Conservation (phyloP, 2,329 filamentous ascomycete species). For the Cordyceps tenuipes region DNA sequence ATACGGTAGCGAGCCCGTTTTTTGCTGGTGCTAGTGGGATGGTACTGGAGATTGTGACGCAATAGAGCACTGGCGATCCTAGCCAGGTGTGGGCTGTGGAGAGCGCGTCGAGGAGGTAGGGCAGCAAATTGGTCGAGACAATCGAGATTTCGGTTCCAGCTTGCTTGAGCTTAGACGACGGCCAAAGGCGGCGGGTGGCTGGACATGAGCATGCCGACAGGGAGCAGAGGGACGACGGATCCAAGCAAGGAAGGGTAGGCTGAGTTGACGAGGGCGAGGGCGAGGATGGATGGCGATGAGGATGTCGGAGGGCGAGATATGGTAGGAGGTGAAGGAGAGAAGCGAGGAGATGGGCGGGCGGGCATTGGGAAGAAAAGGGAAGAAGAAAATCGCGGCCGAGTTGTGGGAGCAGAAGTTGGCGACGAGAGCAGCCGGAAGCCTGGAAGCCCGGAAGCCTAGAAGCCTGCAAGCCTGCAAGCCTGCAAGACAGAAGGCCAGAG, state of each 20-base stretch:
- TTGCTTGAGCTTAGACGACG: background rate
- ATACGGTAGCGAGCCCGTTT: slow-evolving; percentile 5
- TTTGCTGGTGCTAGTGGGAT: slow-evolving; percentile 1
- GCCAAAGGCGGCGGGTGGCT: background rate
- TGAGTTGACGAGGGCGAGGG: background rate
- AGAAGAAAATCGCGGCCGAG: background rate
- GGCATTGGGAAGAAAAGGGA: background rate
- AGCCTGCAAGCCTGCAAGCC: too few species aligned
- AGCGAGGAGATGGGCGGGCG: background rate
- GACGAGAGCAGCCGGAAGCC: background rate
- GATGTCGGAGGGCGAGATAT: background rate
- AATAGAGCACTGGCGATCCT: slow-evolving; percentile 11
- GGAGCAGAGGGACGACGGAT: background rate
- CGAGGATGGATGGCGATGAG: background rate
- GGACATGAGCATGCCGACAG: background rate
- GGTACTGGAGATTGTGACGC: slow-evolving; percentile 10
- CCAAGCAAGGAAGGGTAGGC: background rate
- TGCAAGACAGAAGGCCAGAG: too few species aligned
- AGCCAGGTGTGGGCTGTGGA: slow-evolving; percentile 8
- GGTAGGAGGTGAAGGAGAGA: background rate
- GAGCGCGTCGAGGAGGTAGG: slow-evolving; percentile 1
- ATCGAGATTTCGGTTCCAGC: slow-evolving; percentile 8
- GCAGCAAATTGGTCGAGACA: slow-evolving; percentile 3
- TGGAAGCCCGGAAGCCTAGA: background rate
- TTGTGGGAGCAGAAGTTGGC: background rate